Conservation (phyloP, 805 yeast genomes). For the Cephaloascus fragrans region DNA sequence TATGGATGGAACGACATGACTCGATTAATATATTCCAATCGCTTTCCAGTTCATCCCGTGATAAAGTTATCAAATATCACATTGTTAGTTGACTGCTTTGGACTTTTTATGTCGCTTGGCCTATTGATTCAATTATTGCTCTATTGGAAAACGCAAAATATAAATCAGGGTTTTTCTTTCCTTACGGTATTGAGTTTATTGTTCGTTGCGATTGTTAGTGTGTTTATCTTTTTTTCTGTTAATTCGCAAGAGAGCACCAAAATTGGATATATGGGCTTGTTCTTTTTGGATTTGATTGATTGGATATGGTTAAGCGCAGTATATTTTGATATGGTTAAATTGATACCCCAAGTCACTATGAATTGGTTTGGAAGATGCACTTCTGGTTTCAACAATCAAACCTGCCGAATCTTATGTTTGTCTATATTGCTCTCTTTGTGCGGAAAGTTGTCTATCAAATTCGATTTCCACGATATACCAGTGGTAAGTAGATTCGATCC, state of each 20-base stretch:
- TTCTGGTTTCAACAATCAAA: slow-evolving; percentile 6
- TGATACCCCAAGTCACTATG: slow-evolving; percentile 30
- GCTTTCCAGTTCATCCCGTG: slow-evolving; percentile 24
- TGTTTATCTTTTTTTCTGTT: slow-evolving; percentile 2
- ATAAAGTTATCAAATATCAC: slow-evolving; percentile 10
- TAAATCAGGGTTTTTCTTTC: slow-evolving; percentile 24
- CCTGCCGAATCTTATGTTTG: not conserved
- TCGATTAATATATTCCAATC: slow-evolving; percentile 4
- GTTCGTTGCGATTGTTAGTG: slow-evolving; percentile 1
- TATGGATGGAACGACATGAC: slow-evolving; percentile 1
- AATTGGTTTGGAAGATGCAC: slow-evolving; percentile 25
- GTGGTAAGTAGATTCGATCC: not conserved
- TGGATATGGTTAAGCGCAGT: slow-evolving; percentile 26
- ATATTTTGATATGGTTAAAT: slow-evolving; percentile 11
- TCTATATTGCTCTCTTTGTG: slow-evolving; percentile 3
- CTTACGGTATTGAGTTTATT: slow-evolving; percentile 2
- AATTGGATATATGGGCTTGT: slow-evolving; percentile 19
- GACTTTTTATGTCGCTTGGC: slow-evolving; percentile 5
- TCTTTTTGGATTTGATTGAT: slow-evolving; percentile 29
- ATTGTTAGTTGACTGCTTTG: slow-evolving; percentile 8
- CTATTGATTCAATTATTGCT: slow-evolving; percentile 15
- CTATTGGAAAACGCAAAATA: slow-evolving; percentile 19
- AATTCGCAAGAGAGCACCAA: slow-evolving; percentile 2
- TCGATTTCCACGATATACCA: slow-evolving; percentile 12
- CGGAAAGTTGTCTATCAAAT: not conserved